Base-by-base conservation (phyloP, 2,329 filamentous ascomycete species). In the Calonectria fujianensis region DNA sequence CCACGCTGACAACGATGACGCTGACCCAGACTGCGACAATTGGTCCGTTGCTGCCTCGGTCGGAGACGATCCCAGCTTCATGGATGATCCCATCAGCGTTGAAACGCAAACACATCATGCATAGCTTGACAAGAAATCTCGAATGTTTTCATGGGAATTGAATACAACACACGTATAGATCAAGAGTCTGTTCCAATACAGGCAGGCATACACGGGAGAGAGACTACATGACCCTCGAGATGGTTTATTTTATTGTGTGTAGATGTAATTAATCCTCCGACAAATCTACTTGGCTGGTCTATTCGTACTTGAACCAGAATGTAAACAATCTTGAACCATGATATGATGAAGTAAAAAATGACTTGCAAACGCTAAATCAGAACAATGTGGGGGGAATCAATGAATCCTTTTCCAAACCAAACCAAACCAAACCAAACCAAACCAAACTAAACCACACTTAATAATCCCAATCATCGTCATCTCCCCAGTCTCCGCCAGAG, bases 381-480 rank as follows among this genome's bases (percentile, higher is more conserved):
- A 35, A 39, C 31, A n/a, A 18, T 50, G n/a, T 24, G 20, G 45
- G 51, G 18, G 61, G 11, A 41, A 66, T 45, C 7, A 67, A 39
- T 59, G 13, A 14, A 35, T 54, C 6, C 57, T 41, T 57, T 31
- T 51, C 59, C 29, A 68, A 68, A 69, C 35, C 29, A 39, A 68
- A 69, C 35, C 29, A 39, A 59, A 31, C 54, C 37, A 35, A 51
- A n/a, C 54, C 48, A 52, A 68, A 69, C 35, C 29, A 39, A 68
- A 69, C 35, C 29, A 39, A 59, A 31, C 54, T 48, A 35, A 51
- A n/a, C 54, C 48, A 52, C n/a, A 54, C n/a, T 74, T 61, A 81
- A 71, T 81, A 81, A 27, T 78, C 70, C 80, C 80, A 81, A 27
- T 81, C 79, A 48, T 81, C 80, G 2, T 81, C 79, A 16, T 80